phyloP scores from a whole-genome alignment of 306 rosid species.

The Cicer cuneatum region DNA sequence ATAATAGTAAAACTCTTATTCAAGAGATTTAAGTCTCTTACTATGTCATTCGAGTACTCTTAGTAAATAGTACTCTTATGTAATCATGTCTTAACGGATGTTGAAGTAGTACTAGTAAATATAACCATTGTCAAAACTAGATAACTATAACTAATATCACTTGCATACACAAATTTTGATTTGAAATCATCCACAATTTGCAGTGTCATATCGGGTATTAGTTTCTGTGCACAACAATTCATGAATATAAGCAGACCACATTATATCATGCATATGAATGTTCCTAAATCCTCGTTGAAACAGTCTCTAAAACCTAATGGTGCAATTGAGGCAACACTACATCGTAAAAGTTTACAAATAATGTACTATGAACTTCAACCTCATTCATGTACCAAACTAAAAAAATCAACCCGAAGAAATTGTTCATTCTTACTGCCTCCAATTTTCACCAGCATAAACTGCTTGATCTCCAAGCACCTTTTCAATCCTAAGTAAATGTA shows the following conservation, averaged over 20 bases:
- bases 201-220: too few species aligned
- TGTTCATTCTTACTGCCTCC: slow-evolving; percentile 59
- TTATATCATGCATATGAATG: slow-evolving; percentile 18
- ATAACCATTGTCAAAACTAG: neutral
- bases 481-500: slow-evolving; percentile 92
- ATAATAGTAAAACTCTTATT: too few species aligned
- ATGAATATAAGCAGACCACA: slow-evolving; percentile 36
- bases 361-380: slow-evolving; percentile 44
- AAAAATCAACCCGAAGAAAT: slow-evolving; percentile 33
- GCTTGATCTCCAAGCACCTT: slow-evolving; percentile 92
- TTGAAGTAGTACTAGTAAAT: too few species aligned
- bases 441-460: slow-evolving; percentile 81
- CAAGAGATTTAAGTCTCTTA: too few species aligned
- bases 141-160: neutral
- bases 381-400: slow-evolving; percentile 32
- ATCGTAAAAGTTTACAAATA: slow-evolving; percentile 29
- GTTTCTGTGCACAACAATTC: neutral
- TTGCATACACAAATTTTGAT: neutral
- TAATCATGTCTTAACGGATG: too few species aligned
- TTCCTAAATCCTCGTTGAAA: slow-evolving; percentile 28
- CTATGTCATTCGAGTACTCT: too few species aligned
- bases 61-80: too few species aligned
- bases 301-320: slow-evolving; percentile 26
- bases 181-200: neutral
- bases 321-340: slow-evolving; percentile 12